Evolutionary conservation across 2,329 filamentous ascomycete species (phyloP), one percentile per base, ranked within the genome.

Genomic region (Aschersonia sp.): DNA sequence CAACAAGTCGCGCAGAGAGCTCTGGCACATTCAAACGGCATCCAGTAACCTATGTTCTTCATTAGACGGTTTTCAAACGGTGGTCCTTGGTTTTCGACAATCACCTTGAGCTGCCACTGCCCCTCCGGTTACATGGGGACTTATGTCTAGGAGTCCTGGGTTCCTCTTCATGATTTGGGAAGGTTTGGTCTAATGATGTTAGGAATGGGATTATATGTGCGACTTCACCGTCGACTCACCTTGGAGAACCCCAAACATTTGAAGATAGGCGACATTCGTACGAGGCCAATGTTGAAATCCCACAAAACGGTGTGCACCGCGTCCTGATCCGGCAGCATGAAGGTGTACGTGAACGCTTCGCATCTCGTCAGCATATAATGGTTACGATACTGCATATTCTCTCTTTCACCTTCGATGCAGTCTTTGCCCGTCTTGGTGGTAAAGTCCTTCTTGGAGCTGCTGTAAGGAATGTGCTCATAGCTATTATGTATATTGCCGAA

Each of bases 241-340:
- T 98, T 98, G 53, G 83, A 77, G 60, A 91, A 91, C 53, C 84
- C 81, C 61, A 82, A 83, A 54, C 85, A 89, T 64, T 95, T 95
- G 75, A 97, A 97, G 61, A 97, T 86, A 31, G 89, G 85, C 2
- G 89, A 96, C 65, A 94, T 94, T 52, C 91, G 82, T 52, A 97
- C 89, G 31, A 97, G 80, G 6, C 92, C 92, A 52, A 91, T 80
- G 57, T 94, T 91, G 68, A 96, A 96, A 64, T 98, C 92, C 92
- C 92, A 98, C 78, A 96, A 89, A 51, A 97, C 81, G 1, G 77
- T 78, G 61, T 84, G 89, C 47, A 77, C 72, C 52, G 72, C 74
- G 2, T 82, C 74, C 44, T 84, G 77, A 9, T 73, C 78, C 0
- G 85, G 85, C 3, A 84, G 62, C 55, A 73, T 77, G 70, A 94